phyloP scores from a whole-genome alignment of 176 grass and related monocot genomes.

The Chrysopogon serrulatus region DNA sequence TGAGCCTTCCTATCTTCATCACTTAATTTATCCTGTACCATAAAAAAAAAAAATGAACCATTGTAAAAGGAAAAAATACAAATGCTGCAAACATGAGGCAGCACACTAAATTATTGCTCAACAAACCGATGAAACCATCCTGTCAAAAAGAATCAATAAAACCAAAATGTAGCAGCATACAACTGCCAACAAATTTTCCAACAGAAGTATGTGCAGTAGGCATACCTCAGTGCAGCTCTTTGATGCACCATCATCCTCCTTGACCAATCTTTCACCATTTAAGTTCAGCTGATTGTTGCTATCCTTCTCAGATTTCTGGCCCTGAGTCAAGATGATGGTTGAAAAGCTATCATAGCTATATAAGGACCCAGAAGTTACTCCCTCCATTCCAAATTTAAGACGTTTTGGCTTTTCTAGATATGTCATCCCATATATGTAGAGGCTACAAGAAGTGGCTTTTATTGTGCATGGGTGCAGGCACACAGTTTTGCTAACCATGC shows the following conservation, averaged over 20 bases:
- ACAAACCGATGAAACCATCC: too few relatives aligned
- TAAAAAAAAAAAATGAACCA: too few relatives aligned
- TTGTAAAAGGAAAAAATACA: too few relatives aligned
- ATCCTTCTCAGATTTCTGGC: neutral
- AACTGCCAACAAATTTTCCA: neutral
- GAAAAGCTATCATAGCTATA: neutral
- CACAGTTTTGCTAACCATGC: neutral
- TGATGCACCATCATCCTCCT: neutral
- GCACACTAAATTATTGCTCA: too few relatives aligned
- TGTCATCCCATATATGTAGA: neutral
- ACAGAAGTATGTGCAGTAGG: neutral
- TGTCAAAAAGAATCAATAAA: neutral
- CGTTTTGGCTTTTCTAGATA: too few relatives aligned
- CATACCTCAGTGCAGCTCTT: neutral
- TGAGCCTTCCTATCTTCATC: conserved; percentile 10
- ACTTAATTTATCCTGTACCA: conserved; percentile 1
- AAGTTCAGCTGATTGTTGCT: neutral
- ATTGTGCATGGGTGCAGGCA: neutral
- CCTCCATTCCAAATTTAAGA: too few relatives aligned
- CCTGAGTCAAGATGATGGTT: neutral
- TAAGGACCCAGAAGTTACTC: neutral
- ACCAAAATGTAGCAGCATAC: neutral
- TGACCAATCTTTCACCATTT: neutral
- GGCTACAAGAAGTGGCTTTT: neutral
- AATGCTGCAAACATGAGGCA: too few relatives aligned